Base-by-base conservation (phyloP, 106 monocot species). In the Amphibolis antarctica region DNA sequence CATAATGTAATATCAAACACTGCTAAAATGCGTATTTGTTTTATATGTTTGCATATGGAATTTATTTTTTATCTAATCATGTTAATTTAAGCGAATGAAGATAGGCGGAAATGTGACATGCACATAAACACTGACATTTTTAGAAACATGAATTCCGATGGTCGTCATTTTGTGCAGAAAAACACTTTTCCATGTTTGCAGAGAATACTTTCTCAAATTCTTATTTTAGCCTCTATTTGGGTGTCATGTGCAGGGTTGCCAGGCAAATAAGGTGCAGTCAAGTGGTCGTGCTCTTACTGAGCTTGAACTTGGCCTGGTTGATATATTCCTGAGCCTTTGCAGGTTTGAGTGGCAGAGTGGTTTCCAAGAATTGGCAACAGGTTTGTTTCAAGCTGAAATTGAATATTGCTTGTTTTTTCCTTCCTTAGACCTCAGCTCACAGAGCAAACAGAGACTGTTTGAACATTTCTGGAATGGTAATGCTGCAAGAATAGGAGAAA, bases 291-390 rank as follows among this genome's bases (percentile, higher is more conserved):
- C 77, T 47, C 66, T 88, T 42, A 47, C 79, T 66, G 62, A 82
- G 13, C 62, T 94, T 48, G 94, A 94, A 71, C 68, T 77, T 74
- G 83, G 86, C 63, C 46, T 94, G 44, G 89, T 86, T 54, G 94
- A 94, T 75, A 76, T 94, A 48, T 89, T 86, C 75, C 65, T 84
- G 22, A 86, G 72, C n/a, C 79, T 86, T 46, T 94, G 94, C 68
- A 74, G 83, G 67, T 89, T 94, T 78, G 94, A 94, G 59, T 94
- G 94, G 94, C 94, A 89, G 78, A 78, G 77, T 64, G 94, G 94
- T 19, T 78, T 81, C 59, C 83, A 77, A 59, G 94, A 94, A 70
- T 75, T 94, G 73, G 79, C 86, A 55, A 89, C 89, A 29, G 89
- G 83, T 5, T 69, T 94, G 71, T 78, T 94, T 66, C 94, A 94